These are phyloP conservation scores for Microsporum canis DNA, from an alignment of 2,329 filamentous ascomycete species.

Conservation along the genomic window DNA sequence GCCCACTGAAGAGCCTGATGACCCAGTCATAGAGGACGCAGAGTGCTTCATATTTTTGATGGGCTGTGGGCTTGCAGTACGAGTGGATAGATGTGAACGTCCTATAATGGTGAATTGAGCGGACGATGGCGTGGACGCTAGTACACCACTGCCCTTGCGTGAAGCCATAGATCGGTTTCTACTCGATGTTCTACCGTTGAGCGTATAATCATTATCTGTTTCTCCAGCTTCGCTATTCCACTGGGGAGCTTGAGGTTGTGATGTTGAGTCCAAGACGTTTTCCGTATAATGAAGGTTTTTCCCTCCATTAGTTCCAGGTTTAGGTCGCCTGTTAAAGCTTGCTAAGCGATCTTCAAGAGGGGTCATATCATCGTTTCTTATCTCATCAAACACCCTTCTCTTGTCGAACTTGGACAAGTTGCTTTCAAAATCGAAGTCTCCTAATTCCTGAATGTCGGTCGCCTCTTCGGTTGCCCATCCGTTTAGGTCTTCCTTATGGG, in stretches of 20 bases:
- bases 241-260: conserved; percentile 24
- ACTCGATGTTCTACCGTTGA: conserved; percentile 34
- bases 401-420: conserved; percentile 94
- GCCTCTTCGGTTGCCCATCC: conserved; percentile 95
- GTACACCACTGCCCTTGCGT: conserved; percentile 34
- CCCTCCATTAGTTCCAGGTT: conserved; percentile 60
- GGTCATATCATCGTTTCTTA: conserved; percentile 74
- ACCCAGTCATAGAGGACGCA: conserved; percentile 33
- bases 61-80: conserved; percentile 31
- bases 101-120: conserved; percentile 26
- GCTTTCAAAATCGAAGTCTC: conserved; percentile 86
- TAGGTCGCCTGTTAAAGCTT: conserved; percentile 63
- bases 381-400: conserved; percentile 78
- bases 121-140: conserved; percentile 28
- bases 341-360: conserved; percentile 88
- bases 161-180: conserved; percentile 31
- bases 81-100: conserved; percentile 27
- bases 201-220: conserved; percentile 33
- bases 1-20: conserved; percentile 25
- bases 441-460: conserved; percentile 84
- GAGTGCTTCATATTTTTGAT: conserved; percentile 29
- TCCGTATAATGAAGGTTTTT: conserved; percentile 89
- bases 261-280: conserved; percentile 64
- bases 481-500: conserved; percentile 50
- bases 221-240: conserved; percentile 71